Evolutionary conservation across 2,329 filamentous ascomycete genomes (phyloP).

Genomic region (Coniochaeta sp.): DNA sequence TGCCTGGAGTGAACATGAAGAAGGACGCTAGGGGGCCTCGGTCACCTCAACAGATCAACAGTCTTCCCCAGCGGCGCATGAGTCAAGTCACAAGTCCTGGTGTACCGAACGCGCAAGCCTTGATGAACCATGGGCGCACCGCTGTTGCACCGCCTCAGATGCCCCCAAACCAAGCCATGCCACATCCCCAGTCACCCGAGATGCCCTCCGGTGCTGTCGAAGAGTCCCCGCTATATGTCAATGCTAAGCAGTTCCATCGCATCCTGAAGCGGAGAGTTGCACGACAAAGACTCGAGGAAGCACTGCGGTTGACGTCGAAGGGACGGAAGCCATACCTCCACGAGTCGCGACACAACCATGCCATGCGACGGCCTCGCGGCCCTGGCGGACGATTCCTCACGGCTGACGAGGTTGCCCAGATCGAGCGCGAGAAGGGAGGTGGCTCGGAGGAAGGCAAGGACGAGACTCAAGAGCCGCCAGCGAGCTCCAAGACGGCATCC

Average conservation of each 20-base stretch:
- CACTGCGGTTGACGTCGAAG: slow-evolving; percentile 84
- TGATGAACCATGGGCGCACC: slow-evolving; percentile 61
- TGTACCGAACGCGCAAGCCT: slow-evolving; percentile 63
- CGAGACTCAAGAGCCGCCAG: slow-evolving; percentile 14
- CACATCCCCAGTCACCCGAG: slow-evolving; percentile 70
- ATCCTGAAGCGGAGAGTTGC: slow-evolving; percentile 93
- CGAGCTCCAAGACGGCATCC: slow-evolving; percentile 19
- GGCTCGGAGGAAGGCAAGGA: slow-evolving; percentile 18
- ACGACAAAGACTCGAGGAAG: slow-evolving; percentile 87
- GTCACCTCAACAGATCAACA: slow-evolving; percentile 67
- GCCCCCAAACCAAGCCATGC: slow-evolving; percentile 56
- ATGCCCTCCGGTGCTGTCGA: slow-evolving; percentile 66
- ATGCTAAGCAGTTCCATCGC: slow-evolving; percentile 96
- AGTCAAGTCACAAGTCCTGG: slow-evolving; percentile 72
- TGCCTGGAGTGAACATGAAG: slow-evolving; percentile 62
- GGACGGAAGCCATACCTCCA: slow-evolving; percentile 95
- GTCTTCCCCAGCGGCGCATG: slow-evolving; percentile 58
- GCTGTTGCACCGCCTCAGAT: slow-evolving; percentile 51
- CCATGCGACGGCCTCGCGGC: slow-evolving; percentile 89
- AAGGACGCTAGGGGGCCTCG: slow-evolving; percentile 62
- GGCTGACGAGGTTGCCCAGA: slow-evolving; percentile 86
- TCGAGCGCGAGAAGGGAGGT: slow-evolving; percentile 58
- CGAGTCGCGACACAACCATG: slow-evolving; percentile 95
- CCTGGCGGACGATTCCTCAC: slow-evolving; percentile 94
- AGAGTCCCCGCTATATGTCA: slow-evolving; percentile 93